Conservation (phyloP, 495 filamentous ascomycete species). For the Tuber borchii region DNA sequence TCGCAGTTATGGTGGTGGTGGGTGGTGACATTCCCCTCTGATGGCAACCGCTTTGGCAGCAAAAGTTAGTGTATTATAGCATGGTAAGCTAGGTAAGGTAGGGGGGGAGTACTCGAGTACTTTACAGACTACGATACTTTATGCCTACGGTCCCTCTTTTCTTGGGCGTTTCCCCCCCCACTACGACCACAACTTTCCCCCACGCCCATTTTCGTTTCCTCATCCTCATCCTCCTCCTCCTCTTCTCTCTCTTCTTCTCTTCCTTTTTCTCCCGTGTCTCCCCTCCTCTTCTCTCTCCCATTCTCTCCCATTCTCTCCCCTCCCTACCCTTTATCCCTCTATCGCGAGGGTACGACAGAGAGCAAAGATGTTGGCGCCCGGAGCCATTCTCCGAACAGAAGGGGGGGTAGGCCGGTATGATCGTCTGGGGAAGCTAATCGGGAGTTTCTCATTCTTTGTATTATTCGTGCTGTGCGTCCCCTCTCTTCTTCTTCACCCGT, state of each 20-base stretch:
- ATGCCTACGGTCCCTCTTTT: background rate
- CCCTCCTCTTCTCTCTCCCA: background rate
- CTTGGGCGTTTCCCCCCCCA: background rate
- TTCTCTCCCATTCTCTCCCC: background rate
- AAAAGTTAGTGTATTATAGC: background rate
- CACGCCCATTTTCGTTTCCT: background rate
- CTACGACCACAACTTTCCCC: background rate
- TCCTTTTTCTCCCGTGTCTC: background rate
- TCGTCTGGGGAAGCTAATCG: background rate
- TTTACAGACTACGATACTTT: background rate
- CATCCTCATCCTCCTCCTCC: no score
- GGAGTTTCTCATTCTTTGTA: background rate
- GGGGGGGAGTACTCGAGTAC: background rate
- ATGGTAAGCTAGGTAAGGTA: background rate
- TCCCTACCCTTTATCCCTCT: background rate
- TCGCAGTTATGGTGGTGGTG: background rate
- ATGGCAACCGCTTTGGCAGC: background rate
- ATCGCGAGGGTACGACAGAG: background rate
- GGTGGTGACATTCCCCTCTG: background rate
- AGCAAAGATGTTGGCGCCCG: background rate
- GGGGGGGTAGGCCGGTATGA: background rate
- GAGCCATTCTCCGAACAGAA: background rate
- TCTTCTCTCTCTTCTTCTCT: background rate
- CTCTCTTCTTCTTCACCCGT: background rate
- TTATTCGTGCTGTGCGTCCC: background rate